Conservation (phyloP, 2,329 filamentous ascomycete species). For the Colletotrichum nymphaeae region DNA sequence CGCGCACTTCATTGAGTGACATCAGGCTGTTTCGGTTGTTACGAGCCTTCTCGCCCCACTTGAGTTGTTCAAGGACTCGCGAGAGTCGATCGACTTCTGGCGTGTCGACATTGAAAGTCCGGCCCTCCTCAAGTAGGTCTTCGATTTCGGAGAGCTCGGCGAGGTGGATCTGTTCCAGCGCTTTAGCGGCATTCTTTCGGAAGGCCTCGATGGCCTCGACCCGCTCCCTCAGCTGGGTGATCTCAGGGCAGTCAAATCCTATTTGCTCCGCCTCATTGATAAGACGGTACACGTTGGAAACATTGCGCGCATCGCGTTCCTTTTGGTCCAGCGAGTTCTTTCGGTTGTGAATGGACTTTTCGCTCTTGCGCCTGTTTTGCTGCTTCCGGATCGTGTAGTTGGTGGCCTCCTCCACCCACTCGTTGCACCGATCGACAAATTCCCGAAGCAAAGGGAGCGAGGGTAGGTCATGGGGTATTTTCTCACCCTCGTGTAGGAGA, state of each 20-base stretch:
- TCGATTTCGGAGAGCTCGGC: slow-evolving; percentile 82
- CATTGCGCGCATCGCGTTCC: slow-evolving; percentile 87
- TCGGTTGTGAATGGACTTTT: slow-evolving; percentile 84
- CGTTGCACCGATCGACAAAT: slow-evolving; percentile 96
- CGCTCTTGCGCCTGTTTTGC: slow-evolving; percentile 95
- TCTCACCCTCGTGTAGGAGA: slow-evolving; percentile 92
- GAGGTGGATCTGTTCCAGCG: slow-evolving; percentile 73
- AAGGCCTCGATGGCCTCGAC: slow-evolving; percentile 87
- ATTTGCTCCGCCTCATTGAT: slow-evolving; percentile 86
- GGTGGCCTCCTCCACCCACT: slow-evolving; percentile 97
- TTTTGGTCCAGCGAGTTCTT: slow-evolving; percentile 74
- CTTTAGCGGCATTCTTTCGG: slow-evolving; percentile 78
- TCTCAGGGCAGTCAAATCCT: slow-evolving; percentile 94
- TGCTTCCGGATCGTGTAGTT: slow-evolving; percentile 98
- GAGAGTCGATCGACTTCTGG: slow-evolving; percentile 88
- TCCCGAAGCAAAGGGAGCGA: slow-evolving; percentile 84
- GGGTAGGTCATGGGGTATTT: slow-evolving; percentile 89
- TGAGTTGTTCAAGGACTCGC: slow-evolving; percentile 83
- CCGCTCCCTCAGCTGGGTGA: slow-evolving; percentile 85
- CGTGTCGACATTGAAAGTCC: slow-evolving; percentile 90
- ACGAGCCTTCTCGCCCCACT: slow-evolving; percentile 86
- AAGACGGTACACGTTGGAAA: slow-evolving; percentile 88
- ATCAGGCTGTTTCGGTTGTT: slow-evolving; percentile 72
- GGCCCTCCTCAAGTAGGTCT: slow-evolving; percentile 89
- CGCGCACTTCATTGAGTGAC: slow-evolving; percentile 81